Percentiles rank a stretch among this genome's conserved stretches.
phyloP scores from a whole-genome alignment of 345 rosid genomes.

The Salix koriyanagi region DNA sequence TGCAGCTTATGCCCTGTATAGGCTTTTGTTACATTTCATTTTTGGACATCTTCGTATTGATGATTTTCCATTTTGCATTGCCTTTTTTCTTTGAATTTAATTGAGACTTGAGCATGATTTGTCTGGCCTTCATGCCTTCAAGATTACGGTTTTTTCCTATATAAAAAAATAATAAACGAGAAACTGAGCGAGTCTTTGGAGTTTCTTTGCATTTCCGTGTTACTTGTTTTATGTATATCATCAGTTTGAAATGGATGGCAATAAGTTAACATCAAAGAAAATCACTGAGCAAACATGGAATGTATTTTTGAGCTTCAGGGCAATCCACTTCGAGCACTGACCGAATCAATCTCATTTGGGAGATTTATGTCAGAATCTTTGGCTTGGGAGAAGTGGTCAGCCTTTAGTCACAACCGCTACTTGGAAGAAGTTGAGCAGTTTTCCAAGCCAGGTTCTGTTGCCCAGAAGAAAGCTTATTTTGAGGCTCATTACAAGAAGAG shows the following conservation, averaged over 20 bases:
- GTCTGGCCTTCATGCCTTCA: not conserved
- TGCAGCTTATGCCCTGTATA: not conserved
- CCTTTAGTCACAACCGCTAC: constrained; percentile 84
- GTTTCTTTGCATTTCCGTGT: not conserved
- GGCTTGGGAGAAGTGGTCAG: constrained; percentile 89
- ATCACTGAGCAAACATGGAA: not conserved
- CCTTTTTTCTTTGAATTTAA: not conserved
- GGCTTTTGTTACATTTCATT: not conserved
- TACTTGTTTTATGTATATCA: not conserved
- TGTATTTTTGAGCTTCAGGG: constrained; percentile 41
- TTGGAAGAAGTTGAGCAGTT: constrained; percentile 81
- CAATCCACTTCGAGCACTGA: constrained; percentile 48
- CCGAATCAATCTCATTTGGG: constrained; percentile 83
- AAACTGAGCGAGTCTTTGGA: not conserved
- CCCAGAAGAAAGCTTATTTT: constrained; percentile 81
- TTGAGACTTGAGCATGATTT: not conserved
- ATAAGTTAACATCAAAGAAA: not conserved
- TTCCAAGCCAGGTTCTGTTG: constrained; percentile 86
- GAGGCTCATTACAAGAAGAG: constrained; percentile 80
- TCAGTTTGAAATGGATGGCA: not conserved
- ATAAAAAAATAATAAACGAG: not conserved
- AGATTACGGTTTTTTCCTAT: not conserved
- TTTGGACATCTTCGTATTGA: not conserved
- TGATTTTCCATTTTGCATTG: not conserved
- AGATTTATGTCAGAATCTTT: constrained; percentile 76